These are phyloP conservation scores for Schizosaccharomyces lindneri DNA, from an alignment of 805 yeast species.

Conservation along the genomic window DNA sequence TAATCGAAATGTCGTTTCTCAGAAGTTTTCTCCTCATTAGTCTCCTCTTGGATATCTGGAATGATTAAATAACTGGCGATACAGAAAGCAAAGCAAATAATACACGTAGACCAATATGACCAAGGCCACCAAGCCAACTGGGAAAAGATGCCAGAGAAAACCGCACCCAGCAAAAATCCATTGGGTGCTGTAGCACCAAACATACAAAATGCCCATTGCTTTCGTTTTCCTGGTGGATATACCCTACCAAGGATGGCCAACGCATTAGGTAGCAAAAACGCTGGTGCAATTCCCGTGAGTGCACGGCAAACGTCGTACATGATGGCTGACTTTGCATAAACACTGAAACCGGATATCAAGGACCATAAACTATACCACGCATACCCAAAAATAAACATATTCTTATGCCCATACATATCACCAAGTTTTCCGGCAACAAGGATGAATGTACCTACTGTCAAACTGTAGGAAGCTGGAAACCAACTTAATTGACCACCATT, in stretches of 20 bases:
- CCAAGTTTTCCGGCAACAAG: slow-evolving; percentile 46
- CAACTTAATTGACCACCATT: slow-evolving; percentile 22
- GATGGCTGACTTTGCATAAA: slow-evolving; percentile 20
- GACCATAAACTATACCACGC: slow-evolving; percentile 32
- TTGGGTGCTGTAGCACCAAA: slow-evolving; percentile 39
- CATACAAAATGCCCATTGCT: slow-evolving; percentile 29
- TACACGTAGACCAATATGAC: slow-evolving; percentile 27
- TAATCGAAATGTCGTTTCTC: slow-evolving; percentile 20
- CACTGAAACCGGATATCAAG: slow-evolving; percentile 32
- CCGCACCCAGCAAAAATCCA: slow-evolving; percentile 33
- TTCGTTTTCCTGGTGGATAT: slow-evolving; percentile 21
- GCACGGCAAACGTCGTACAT: slow-evolving; percentile 23
- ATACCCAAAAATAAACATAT: slow-evolving; percentile 30
- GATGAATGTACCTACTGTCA: slow-evolving; percentile 51
- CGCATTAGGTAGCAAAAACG: slow-evolving; percentile 33
- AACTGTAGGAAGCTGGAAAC: slow-evolving; percentile 48
- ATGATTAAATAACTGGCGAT: slow-evolving; percentile 14
- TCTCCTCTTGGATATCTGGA: slow-evolving; percentile 18
- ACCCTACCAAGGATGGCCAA: slow-evolving; percentile 26
- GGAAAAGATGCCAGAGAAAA: slow-evolving; percentile 25
- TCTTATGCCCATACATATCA: slow-evolving; percentile 41
- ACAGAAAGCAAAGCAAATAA: slow-evolving; percentile 13
- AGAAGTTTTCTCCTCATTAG: slow-evolving; percentile 15
- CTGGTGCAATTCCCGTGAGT: slow-evolving; percentile 40
- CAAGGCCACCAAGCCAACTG: slow-evolving; percentile 34